phyloP scores from a whole-genome alignment of 1,284 basidiomycete species.

The Ganoderma lucidum region DNA sequence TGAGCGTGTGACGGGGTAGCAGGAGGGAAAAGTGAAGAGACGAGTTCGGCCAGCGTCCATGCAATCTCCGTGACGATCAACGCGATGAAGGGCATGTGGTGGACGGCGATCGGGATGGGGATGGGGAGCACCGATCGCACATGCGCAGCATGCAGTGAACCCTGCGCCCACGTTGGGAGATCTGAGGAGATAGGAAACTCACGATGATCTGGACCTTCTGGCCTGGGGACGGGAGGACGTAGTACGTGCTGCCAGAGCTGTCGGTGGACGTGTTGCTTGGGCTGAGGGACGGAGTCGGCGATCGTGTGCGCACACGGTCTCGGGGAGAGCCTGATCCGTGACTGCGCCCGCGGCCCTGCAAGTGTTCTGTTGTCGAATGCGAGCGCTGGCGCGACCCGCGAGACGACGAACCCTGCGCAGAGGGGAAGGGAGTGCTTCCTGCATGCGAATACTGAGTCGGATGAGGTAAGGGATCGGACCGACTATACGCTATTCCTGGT shows the following conservation, averaged over 20 bases:
- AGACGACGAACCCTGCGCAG: slow-evolving; percentile 31
- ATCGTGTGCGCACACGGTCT: slow-evolving; percentile 32
- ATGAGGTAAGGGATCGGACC: slow-evolving; percentile 40
- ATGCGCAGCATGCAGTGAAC: slow-evolving; percentile 11
- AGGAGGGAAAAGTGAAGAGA: neutral
- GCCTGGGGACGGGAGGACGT: slow-evolving; percentile 68
- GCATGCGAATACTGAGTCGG: slow-evolving; percentile 32
- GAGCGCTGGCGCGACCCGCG: slow-evolving; percentile 27
- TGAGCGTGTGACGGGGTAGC: neutral
- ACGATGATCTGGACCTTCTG: slow-evolving; percentile 78
- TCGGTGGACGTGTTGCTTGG: slow-evolving; percentile 53
- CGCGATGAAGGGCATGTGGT: slow-evolving; percentile 17
- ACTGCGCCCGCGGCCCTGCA: slow-evolving; percentile 23
- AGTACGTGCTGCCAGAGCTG: slow-evolving; percentile 74
- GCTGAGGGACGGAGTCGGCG: slow-evolving; percentile 32
- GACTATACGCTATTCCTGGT: slow-evolving; percentile 43
- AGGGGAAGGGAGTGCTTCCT: slow-evolving; percentile 26
- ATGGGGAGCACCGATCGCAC: slow-evolving; percentile 13
- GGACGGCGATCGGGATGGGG: slow-evolving; percentile 12
- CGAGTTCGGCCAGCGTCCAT: slow-evolving; percentile 18
- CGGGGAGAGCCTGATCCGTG: slow-evolving; percentile 23
- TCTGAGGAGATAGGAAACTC: slow-evolving; percentile 44
- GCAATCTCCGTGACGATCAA: slow-evolving; percentile 20
- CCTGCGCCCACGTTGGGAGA: slow-evolving; percentile 23
- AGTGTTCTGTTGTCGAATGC: slow-evolving; percentile 24